Evolutionary conservation across 129 eudicot genomes (phyloP).

Genomic region (Apium graveolens): DNA sequence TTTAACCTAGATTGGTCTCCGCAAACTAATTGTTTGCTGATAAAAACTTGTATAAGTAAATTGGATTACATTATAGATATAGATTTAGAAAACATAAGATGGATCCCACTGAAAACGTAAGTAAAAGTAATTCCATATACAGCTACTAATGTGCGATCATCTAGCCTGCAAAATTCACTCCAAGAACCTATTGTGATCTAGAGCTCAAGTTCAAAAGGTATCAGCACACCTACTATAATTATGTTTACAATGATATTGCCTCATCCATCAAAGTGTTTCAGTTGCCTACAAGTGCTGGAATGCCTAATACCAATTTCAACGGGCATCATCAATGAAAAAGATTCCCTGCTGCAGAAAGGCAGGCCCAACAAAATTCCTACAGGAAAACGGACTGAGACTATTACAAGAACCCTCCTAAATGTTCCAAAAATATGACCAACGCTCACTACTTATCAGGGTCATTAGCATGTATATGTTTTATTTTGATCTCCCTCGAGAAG

Average conservation of each 20-base stretch:
- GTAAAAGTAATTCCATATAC: background rate
- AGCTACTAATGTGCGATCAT: background rate
- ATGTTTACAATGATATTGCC: slow-evolving; percentile 1
- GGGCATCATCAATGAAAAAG: background rate
- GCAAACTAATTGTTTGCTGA: background rate
- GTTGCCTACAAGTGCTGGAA: background rate
- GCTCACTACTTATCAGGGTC: background rate
- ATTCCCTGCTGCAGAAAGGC: background rate
- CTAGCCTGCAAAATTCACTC: slow-evolving; percentile 1
- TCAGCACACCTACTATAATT: background rate
- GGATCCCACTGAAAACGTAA: background rate
- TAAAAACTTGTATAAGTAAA: background rate
- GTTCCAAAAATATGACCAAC: background rate
- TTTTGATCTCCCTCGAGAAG: slow-evolving; percentile 41
- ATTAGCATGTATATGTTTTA: background rate
- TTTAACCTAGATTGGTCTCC: background rate
- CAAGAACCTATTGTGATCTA: background rate
- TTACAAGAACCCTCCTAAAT: background rate
- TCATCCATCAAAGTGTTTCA: background rate
- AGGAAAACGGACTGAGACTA: background rate
- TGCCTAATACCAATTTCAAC: background rate
- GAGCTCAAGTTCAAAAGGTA: background rate
- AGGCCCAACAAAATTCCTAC: background rate
- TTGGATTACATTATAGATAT: background rate
- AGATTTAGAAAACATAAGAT: background rate